These are phyloP conservation scores for Euphorbia pulcherrima DNA, from an alignment of 345 rosid species.

Conservation along the genomic window DNA sequence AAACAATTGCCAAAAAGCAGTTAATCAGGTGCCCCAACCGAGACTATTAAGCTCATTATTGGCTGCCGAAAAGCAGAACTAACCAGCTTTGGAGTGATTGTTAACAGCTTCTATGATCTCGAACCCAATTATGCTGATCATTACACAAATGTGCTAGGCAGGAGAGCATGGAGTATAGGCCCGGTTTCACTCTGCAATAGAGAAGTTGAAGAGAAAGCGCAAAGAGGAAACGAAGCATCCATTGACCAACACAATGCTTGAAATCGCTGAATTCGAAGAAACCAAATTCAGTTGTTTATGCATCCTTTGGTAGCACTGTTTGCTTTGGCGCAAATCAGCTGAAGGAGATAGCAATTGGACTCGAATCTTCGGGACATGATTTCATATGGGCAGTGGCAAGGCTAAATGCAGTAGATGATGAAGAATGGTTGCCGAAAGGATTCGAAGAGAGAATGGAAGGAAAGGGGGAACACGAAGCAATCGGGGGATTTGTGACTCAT, in stretches of 20 bases:
- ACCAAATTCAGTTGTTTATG: constrained; percentile 43
- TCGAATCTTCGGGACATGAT: constrained; percentile 36
- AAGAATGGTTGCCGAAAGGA: constrained; percentile 35
- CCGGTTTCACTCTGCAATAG: constrained; percentile 32
- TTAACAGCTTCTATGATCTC: constrained; percentile 47
- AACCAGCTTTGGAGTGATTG: background rate
- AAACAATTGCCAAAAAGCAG: constrained; percentile 22
- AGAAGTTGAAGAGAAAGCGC: constrained; percentile 2
- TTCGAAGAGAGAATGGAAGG: constrained; percentile 16
- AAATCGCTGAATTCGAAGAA: constrained; percentile 37
- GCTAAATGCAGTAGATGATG: constrained; percentile 18
- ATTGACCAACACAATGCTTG: constrained; percentile 34
- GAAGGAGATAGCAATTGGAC: constrained; percentile 37
- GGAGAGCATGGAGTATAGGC: constrained; percentile 40
- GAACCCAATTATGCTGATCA: constrained; percentile 37
- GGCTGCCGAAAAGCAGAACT: background rate
- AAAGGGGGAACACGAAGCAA: constrained; percentile 48
- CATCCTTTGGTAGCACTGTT: constrained; percentile 37
- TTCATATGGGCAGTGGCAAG: constrained; percentile 47
- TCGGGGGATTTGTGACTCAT: constrained; percentile 61
- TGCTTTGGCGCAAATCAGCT: constrained; percentile 30
- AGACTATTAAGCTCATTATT: background rate
- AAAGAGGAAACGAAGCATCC: constrained; percentile 21
- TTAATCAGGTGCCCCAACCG: background rate
- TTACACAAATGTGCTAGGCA: constrained; percentile 22